A percentile compares a stretch with the other conserved stretches of the same genome.
phyloP scores from a whole-genome alignment of 495 filamentous ascomycete species.

The Aspergillus funiculosus region DNA sequence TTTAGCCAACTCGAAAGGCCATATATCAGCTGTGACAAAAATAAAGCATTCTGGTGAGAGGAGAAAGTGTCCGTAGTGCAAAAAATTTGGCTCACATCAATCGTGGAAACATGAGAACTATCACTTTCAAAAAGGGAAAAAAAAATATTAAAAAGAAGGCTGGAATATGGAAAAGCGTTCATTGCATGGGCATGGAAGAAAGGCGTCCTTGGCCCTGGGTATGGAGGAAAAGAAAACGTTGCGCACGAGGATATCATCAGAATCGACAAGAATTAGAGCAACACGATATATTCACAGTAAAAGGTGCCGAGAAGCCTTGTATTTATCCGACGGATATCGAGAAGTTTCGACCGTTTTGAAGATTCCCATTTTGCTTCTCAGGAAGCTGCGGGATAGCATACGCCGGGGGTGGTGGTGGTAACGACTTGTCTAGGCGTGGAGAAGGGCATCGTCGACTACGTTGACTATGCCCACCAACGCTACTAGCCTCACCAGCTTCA shows the following conservation, averaged over 20 bases:
- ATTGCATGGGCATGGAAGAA: constrained; percentile 18
- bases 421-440: constrained; percentile 43
- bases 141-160: too few relatives aligned
- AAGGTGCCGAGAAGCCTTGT: background rate
- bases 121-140: constrained; percentile 18
- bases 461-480: constrained; percentile 52
- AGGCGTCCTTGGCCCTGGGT: constrained; percentile 13
- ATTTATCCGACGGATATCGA: constrained; percentile 1
- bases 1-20: constrained; percentile 16
- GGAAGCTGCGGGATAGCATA: constrained; percentile 16
- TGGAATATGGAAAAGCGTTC: constrained; percentile 19
- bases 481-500: constrained; percentile 77
- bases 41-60: constrained; percentile 13
- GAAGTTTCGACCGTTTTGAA: constrained; percentile 15
- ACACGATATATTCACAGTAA: constrained; percentile 2
- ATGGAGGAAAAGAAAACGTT: constrained; percentile 13
- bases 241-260: constrained; percentile 21
- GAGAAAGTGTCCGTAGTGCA: constrained; percentile 13
- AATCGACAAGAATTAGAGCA: constrained; percentile 13
- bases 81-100: constrained; percentile 34
- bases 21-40: constrained; percentile 16
- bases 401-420: constrained; percentile 49
- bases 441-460: constrained; percentile 32
- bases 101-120: constrained; percentile 34
- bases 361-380: constrained; percentile 27